Evolutionary conservation across 169 alveolate species (phyloP).

Genomic region (Toxoplasma gondii): DNA sequence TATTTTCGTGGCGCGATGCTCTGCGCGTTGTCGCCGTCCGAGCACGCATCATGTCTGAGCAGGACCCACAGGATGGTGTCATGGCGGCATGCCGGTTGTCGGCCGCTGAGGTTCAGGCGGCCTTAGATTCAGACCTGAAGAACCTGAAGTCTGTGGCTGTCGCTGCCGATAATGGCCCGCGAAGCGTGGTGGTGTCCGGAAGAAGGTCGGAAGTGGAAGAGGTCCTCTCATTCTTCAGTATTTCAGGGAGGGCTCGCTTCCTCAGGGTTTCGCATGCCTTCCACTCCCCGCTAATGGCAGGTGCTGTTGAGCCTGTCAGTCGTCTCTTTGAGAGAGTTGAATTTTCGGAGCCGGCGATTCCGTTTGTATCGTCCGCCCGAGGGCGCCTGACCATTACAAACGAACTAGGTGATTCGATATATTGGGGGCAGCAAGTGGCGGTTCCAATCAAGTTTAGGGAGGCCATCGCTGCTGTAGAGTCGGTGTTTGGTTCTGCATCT

Average conservation of each 20-base stretch:
- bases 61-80: too few relatives aligned
- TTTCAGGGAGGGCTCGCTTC: slow-evolving; percentile 47
- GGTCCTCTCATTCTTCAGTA: slow-evolving; percentile 38
- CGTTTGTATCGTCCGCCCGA: slow-evolving; percentile 23
- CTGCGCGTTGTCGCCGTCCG: too few relatives aligned
- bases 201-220: too few relatives aligned
- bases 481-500: neutral
- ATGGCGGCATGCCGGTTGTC: too few relatives aligned
- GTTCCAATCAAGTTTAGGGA: slow-evolving; percentile 68
- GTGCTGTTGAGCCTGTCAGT: slow-evolving; percentile 55
- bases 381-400: slow-evolving; percentile 44
- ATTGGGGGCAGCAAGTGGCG: slow-evolving; percentile 72
- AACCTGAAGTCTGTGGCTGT: too few relatives aligned
- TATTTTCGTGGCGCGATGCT: too few relatives aligned
- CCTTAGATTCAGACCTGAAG: too few relatives aligned
- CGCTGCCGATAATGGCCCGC: too few relatives aligned
- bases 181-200: too few relatives aligned
- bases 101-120: too few relatives aligned
- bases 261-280: slow-evolving; percentile 59
- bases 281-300: slow-evolving; percentile 60
- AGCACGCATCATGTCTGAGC: too few relatives aligned
- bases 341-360: slow-evolving; percentile 40
- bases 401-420: slow-evolving; percentile 30
- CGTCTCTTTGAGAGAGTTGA: neutral
- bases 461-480: slow-evolving; percentile 22